These are phyloP conservation scores for Conringia planisiliqua DNA, from an alignment of 345 rosid genomes.

Conservation along the genomic window DNA sequence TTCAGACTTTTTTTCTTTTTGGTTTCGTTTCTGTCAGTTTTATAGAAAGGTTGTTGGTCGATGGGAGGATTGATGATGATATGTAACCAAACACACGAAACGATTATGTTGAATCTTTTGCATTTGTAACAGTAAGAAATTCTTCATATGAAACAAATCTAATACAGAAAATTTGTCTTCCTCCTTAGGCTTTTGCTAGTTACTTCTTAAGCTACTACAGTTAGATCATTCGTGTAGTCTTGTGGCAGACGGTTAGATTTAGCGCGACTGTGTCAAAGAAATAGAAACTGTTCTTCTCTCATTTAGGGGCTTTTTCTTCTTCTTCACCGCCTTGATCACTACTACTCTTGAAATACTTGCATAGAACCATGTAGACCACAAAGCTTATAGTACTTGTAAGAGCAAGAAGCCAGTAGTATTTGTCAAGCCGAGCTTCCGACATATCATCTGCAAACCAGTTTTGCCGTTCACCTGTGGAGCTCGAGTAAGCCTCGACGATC, in stretches of 20 bases:
- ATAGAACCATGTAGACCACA: constrained; percentile 48
- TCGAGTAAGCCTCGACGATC: constrained; percentile 45
- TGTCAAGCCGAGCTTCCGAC: constrained; percentile 70
- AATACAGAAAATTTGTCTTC: background rate
- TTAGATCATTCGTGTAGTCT: constrained; percentile 5
- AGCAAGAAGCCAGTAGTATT: constrained; percentile 78
- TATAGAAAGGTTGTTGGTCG: constrained; percentile 15
- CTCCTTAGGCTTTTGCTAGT: background rate
- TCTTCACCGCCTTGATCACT: constrained; percentile 35
- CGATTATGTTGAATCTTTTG: constrained; percentile 1
- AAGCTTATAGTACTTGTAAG: constrained; percentile 55
- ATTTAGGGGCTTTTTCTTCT: background rate
- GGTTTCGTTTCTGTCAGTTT: background rate
- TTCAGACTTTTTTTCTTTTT: background rate
- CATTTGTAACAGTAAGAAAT: background rate
- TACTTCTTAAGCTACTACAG: constrained; percentile 14
- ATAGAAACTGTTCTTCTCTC: background rate
- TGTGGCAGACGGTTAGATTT: background rate
- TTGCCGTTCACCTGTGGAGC: constrained; percentile 36
- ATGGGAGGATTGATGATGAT: background rate
- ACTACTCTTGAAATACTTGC: constrained; percentile 51
- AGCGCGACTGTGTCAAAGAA: background rate
- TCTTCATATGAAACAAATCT: constrained; percentile 2
- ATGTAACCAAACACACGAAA: constrained; percentile 7
- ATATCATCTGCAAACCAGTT: constrained; percentile 91